These are phyloP conservation scores for Psilocybe subaeruginosa DNA, from an alignment of 768 basidiomycete species.

Conservation along the genomic window DNA sequence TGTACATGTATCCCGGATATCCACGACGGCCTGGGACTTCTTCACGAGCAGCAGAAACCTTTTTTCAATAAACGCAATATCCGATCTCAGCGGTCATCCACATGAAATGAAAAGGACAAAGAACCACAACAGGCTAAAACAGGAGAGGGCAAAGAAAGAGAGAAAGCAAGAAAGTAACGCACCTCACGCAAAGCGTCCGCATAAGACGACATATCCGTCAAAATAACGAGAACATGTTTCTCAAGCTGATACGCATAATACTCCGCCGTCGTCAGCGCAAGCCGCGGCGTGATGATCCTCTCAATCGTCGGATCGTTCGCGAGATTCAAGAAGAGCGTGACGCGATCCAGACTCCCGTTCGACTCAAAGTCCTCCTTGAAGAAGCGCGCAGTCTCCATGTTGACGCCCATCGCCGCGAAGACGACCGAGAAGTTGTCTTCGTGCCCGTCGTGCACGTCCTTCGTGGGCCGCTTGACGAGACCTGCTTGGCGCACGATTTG, in stretches of 20 bases:
- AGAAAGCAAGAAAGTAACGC: constrained; percentile 29
- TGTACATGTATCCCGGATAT: constrained; percentile 98
- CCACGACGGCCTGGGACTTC: constrained; percentile 99
- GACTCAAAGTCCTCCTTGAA: constrained; percentile 99
- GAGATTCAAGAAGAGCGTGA: constrained; percentile 97
- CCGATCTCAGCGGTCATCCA: constrained; percentile 18
- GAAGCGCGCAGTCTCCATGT: constrained; percentile 99
- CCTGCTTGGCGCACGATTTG: constrained; percentile 99
- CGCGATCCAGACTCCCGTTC: constrained; percentile 95
- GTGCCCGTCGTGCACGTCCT: constrained; percentile 97
- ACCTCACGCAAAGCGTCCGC: constrained; percentile 96
- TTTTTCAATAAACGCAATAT: constrained; percentile 14
- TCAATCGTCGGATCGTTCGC: constrained; percentile 99
- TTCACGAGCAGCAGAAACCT: constrained; percentile 98
- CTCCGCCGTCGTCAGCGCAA: constrained; percentile 97
- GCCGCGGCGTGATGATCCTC: constrained; percentile 98
- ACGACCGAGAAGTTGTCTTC: constrained; percentile 99
- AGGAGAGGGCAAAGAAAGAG: background rate
- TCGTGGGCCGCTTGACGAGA: constrained; percentile 93
- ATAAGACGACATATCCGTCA: constrained; percentile 99
- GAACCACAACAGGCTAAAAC: constrained; percentile 15
- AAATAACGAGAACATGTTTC: constrained; percentile 98
- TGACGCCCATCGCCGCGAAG: constrained; percentile 99
- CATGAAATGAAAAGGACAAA: constrained; percentile 10
- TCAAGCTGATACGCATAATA: constrained; percentile 99